Evolutionary conservation across 2,329 filamentous ascomycete genomes (phyloP), one percentile per base, ranked within the genome.

Genomic region (Dothidotthia symphoricarpi): DNA sequence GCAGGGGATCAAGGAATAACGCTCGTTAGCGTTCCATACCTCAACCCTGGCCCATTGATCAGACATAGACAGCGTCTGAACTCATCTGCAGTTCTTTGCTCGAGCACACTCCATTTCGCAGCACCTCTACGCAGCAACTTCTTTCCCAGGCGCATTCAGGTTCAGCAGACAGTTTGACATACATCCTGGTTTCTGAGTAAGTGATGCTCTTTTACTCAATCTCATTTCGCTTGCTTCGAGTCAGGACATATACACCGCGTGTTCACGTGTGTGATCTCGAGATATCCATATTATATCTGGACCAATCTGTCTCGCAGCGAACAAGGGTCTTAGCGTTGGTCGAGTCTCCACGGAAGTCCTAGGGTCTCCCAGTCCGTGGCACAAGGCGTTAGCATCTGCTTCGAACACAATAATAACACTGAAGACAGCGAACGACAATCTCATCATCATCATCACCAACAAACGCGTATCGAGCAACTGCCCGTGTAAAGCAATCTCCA

Each of bases 381-480:
- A 45, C 44, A 53, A 60, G 60, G 61, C 53, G 56, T 56, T 43
- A 36, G 43, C 36, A 37, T 37, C 29, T 42, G 34, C 34, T 49
- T 54, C 49, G 43, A 57, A 41, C 57, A 63, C 49, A 54, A 49
- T 53, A 59, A 55, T 59, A 54, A 61, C 53, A 57, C 33, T 31
- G 30, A 19, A 29, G 28, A 28, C 39, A 41, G 38, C 47, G 43
- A 37, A 41, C 48, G 35, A 49, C 45, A 40, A 57, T 41, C n/a
- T n/a, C n/a, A n/a, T n/a, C 51, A 43, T 35, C 39, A 39, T 34
- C 32, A 36, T 12, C 29, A 36, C 24, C 22, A 40, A 36, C 38
- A 35, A 22, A 22, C 5, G 19, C n/a, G 9, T 9, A 22, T 9
- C 9, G 5, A 22, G 19, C 19, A 22, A 22, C 19, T 22, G 9